Conservation (phyloP, 2,329 filamentous ascomycete species). For the Sarocladiaceae sp. region DNA sequence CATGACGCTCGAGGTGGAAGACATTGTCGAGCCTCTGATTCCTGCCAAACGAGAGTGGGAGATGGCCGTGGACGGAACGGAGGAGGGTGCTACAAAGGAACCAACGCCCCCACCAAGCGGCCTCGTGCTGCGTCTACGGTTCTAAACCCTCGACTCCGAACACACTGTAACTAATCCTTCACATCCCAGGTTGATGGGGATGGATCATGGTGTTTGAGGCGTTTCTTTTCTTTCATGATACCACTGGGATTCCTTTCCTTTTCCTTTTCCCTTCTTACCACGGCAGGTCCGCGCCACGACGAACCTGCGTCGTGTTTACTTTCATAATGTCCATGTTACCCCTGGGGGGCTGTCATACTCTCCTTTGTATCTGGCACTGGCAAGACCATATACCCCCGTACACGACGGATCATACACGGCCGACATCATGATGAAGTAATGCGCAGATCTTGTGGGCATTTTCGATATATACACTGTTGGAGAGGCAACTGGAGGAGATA, state of each 20-base stretch:
- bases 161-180: background rate
- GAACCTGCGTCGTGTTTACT: conserved; percentile 6
- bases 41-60: conserved; percentile 53
- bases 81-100: conserved; percentile 21
- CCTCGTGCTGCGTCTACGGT: conserved; percentile 8
- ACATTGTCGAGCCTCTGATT: conserved; percentile 29
- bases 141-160: background rate
- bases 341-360: background rate
- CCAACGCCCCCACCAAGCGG: conserved; percentile 14
- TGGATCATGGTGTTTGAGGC: conserved; percentile 8
- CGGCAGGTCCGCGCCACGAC: conserved; percentile 4
- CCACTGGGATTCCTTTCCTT: conserved; percentile 5
- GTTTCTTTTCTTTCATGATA: conserved; percentile 9
- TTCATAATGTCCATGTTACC: background rate
- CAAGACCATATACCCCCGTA: conserved; percentile 4
- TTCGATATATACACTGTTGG: conserved; percentile 2
- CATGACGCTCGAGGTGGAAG: conserved; percentile 66
- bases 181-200: background rate
- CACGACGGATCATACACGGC: conserved; percentile 7
- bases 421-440: conserved; percentile 6
- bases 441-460: conserved; percentile 6
- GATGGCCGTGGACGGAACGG: conserved; percentile 49
- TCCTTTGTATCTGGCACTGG: conserved; percentile 7
- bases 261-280: background rate
- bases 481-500: conserved; percentile 9